phyloP scores from a whole-genome alignment of 768 basidiomycete genomes.

The Mycena crocata region DNA sequence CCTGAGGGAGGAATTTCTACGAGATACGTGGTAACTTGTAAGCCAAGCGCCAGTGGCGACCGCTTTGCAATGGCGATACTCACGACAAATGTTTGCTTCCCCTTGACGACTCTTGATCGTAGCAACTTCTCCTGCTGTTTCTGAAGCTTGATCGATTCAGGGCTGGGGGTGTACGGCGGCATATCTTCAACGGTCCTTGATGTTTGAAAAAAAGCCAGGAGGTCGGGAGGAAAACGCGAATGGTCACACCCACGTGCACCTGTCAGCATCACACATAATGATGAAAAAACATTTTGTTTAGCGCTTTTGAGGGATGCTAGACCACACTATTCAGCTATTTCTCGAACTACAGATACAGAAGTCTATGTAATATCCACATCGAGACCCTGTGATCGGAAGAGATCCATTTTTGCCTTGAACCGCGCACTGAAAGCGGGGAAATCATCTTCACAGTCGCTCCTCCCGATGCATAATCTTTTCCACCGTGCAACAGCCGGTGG shows the following conservation, averaged over 20 bases:
- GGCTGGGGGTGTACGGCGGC: conserved; percentile 12
- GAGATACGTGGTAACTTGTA: not conserved
- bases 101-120: conserved; percentile 15
- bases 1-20: conserved; percentile 26
- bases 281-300: not conserved
- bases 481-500: conserved; percentile 10
- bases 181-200: not conserved
- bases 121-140: conserved; percentile 21
- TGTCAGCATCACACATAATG: no score
- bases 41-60: not conserved
- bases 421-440: not conserved
- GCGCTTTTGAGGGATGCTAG: not conserved
- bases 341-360: not conserved
- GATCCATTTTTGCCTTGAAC: not conserved
- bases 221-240: not conserved
- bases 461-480: not conserved
- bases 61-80: not conserved
- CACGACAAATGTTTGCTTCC: conserved; percentile 19
- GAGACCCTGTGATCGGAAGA: not conserved
- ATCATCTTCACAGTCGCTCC: not conserved
- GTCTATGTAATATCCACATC: not conserved
- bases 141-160: conserved; percentile 1
- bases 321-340: no score
- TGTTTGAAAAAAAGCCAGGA: not conserved
- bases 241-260: conserved; percentile 8